Percentiles rank a stretch among this genome's conserved stretches.
Conservation (phyloP, 345 rosid genomes). For the Anastatica hierochuntica region DNA sequence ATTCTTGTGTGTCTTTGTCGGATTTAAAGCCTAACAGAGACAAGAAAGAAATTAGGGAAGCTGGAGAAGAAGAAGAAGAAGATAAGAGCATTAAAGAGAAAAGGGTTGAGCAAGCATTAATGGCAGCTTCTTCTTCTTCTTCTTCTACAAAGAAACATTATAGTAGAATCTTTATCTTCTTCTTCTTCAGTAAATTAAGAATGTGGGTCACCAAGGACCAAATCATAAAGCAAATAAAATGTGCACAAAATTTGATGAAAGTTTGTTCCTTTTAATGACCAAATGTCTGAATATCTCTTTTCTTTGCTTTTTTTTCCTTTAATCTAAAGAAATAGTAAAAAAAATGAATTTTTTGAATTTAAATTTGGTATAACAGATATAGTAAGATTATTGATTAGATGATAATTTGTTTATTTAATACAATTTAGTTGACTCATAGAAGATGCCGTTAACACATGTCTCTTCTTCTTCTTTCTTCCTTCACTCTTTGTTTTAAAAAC, state of each 20-base stretch:
- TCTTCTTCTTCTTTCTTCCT: neutral
- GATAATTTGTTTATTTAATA: constrained; percentile 4
- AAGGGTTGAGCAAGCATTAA: constrained; percentile 26
- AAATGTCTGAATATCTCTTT: constrained; percentile 7
- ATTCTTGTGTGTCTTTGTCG: constrained; percentile 17
- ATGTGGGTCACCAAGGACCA: constrained; percentile 22
- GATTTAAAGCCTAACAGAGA: constrained; percentile 13
- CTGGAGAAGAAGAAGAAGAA: constrained; percentile 17
- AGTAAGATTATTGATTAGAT: constrained; percentile 3
- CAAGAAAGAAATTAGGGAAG: constrained; percentile 19
- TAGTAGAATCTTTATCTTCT: constrained; percentile 8
- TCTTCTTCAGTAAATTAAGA: constrained; percentile 11
- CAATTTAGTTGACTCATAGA: constrained; percentile 12
- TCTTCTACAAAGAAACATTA: too few relatives aligned
- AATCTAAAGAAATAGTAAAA: neutral
- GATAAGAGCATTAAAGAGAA: constrained; percentile 24
- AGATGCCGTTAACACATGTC: constrained; percentile 28
- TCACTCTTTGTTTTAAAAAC: neutral
- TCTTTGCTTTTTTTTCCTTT: neutral
- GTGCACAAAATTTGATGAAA: constrained; percentile 28
- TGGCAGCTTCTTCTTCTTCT: constrained; percentile 12
- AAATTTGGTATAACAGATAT: constrained; percentile 8
- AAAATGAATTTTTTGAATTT: constrained; percentile 5
- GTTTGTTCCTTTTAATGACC: constrained; percentile 20
- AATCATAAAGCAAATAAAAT: constrained; percentile 20